phyloP scores from a whole-genome alignment of 2,329 filamentous ascomycete species.

The Exophiala xenobiotica region DNA sequence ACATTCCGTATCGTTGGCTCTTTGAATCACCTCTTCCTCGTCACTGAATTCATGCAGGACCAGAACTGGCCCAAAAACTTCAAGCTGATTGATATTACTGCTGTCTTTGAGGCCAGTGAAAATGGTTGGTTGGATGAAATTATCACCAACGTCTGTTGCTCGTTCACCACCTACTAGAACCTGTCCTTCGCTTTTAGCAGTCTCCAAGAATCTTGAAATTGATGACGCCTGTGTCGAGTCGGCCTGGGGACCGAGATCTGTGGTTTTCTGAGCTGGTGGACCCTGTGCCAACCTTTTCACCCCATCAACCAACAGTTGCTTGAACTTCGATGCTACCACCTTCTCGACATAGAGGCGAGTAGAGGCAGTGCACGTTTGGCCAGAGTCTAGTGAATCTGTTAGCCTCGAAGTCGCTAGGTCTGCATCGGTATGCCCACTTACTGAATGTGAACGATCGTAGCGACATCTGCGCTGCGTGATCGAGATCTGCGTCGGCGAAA shows the following conservation, averaged over 20 bases:
- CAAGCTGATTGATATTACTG: constrained; percentile 39
- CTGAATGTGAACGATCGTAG: constrained; percentile 47
- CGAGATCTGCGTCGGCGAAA: constrained; percentile 64
- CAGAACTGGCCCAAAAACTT: constrained; percentile 47
- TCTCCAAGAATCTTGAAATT: constrained; percentile 67
- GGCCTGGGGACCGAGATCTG: constrained; percentile 73
- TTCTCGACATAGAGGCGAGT: constrained; percentile 65
- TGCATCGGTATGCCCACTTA: no score
- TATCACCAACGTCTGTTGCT: neutral
- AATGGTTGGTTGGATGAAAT: constrained; percentile 62
- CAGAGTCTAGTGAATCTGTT: constrained; percentile 35
- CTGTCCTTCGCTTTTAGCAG: constrained; percentile 70
- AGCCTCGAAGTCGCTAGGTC: no score
- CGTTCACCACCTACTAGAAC: constrained; percentile 63
- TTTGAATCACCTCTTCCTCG: constrained; percentile 11
- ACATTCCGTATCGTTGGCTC: constrained; percentile 30
- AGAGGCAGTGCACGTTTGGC: constrained; percentile 63
- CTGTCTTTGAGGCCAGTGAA: constrained; percentile 59
- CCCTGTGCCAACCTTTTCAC: constrained; percentile 60
- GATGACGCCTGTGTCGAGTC: constrained; percentile 69
- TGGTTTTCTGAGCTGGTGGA: constrained; percentile 67
- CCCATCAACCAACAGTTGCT: constrained; percentile 59
- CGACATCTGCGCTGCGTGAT: constrained; percentile 62
- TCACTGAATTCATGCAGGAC: constrained; percentile 40
- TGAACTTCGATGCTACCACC: constrained; percentile 60